phyloP scores from a whole-genome alignment of 139 green algal genomes.

The Chlamydomonas sp. region DNA sequence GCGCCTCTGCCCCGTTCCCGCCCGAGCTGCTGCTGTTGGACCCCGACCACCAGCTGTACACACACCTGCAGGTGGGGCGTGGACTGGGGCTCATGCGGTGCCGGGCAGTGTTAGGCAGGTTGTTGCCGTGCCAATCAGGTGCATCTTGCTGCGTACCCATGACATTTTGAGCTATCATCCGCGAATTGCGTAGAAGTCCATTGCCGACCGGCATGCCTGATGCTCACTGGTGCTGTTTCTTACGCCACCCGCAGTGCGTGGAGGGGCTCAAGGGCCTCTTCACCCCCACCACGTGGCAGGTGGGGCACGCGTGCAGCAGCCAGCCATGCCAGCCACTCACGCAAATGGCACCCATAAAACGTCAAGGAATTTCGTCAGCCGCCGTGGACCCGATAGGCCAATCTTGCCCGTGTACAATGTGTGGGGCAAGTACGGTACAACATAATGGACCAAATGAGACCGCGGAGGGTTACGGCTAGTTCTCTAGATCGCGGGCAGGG shows the following conservation, averaged over 20 bases:
- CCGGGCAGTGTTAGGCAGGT: background rate
- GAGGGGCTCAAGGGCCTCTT: conserved; percentile 12
- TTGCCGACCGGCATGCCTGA: background rate
- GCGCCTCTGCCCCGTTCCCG: conserved; percentile 15
- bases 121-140: background rate
- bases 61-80: background rate
- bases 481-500: background rate
- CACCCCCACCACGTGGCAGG: background rate
- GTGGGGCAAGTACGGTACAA: background rate
- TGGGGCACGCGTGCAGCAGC: background rate
- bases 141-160: background rate
- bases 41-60: background rate
- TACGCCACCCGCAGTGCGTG: background rate
- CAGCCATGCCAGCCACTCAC: background rate
- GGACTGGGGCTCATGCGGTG: background rate
- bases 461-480: background rate
- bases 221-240: background rate
- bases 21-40: conserved; percentile 34
- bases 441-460: background rate
- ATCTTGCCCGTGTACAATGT: too few species aligned
- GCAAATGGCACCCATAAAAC: too few species aligned
- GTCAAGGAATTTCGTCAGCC: too few species aligned
- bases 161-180: background rate
- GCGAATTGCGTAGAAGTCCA: too few species aligned
- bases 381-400: too few species aligned